Base-by-base conservation (phyloP, 2,329 filamentous ascomycete genomes). In the Fusarium ramigenum region DNA sequence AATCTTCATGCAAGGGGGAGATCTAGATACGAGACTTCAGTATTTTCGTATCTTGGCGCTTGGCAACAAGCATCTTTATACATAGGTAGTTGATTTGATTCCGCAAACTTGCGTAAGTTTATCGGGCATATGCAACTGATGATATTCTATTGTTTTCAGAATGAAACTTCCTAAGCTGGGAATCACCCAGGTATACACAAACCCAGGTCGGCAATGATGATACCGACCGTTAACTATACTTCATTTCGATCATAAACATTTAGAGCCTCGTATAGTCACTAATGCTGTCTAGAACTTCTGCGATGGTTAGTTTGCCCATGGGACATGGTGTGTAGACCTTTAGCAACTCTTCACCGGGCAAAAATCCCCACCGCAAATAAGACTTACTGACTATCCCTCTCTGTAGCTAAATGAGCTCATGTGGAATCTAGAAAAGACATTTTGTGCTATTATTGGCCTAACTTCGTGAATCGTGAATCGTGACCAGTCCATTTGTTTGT, bases 1-100 rank as follows among this genome's bases (percentile, higher is more conserved):
- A 39, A 30, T 23, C 37, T 23, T 10, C 30, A 74, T 32, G 71
- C 40, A 74, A 72, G 67, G 67, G 70, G 59, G 30, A 54, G 19
- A 39, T n/a, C 30, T 28, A 43, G 21, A 47, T 40, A 25, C 58
- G 37, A 43, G 23, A 25, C 37, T 34, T 19, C 28, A 34, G 44
- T 43, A 44, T 53, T 39, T 46, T 42, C 60, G 39, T 44, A 43
- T 65, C 19, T 36, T 47, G 30, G 34, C n/a, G 37, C 19, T 36
- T 47, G 30, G 34, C n/a, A 42, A 28, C 39, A n/a, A 42, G 28
- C 30, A 37, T n/a, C 30, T 53, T 57, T 25, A n/a, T n/a, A 47
- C 19, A 30, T 49, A 28, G 28, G 28, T 28, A 59, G 63, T 60
- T 36, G 28, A 44, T 25, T 43, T 36, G 36, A 36, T 36, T 19